Percentiles rank a stretch among this genome's conserved stretches.
phyloP scores from a whole-genome alignment of 352 stramenopile genomes.

The Pythium brachiatum region DNA sequence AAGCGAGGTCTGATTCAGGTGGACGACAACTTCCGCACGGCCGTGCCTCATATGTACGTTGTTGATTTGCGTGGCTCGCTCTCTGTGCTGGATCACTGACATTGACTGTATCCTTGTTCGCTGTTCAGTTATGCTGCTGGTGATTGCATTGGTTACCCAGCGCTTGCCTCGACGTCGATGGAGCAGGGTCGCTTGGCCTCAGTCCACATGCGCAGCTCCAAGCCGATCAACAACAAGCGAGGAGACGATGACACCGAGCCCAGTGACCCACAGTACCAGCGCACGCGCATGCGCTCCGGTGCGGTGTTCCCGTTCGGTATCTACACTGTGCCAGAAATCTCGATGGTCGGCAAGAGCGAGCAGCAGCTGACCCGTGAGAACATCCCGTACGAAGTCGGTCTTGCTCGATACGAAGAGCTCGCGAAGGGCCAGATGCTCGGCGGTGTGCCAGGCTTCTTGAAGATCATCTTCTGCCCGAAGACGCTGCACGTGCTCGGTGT shows the following conservation, averaged over 20 bases:
- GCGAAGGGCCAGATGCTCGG: slow-evolving; percentile 86
- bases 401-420: slow-evolving; percentile 81
- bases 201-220: slow-evolving; percentile 81
- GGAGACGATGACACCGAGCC: slow-evolving; percentile 37
- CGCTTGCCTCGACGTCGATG: slow-evolving; percentile 89
- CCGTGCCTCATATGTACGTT: slow-evolving; percentile 82
- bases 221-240: slow-evolving; percentile 59
- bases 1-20: slow-evolving; percentile 85
- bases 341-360: slow-evolving; percentile 89
- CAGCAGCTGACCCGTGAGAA: slow-evolving; percentile 80
- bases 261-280: slow-evolving; percentile 63
- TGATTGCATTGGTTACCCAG: slow-evolving; percentile 89
- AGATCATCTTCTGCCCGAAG: slow-evolving; percentile 83
- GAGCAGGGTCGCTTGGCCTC: slow-evolving; percentile 87
- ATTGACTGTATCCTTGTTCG: slow-evolving; percentile 61
- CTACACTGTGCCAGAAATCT: slow-evolving; percentile 88
- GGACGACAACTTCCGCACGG: slow-evolving; percentile 88
- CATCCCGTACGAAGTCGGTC: slow-evolving; percentile 72
- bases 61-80: background rate
- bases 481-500: slow-evolving; percentile 76
- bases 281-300: slow-evolving; percentile 82
- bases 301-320: slow-evolving; percentile 87
- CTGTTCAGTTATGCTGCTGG: slow-evolving; percentile 85
- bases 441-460: slow-evolving; percentile 73
- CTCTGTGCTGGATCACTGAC: slow-evolving; percentile 1